Evolutionary conservation across 2,329 filamentous ascomycete genomes (phyloP).

Genomic region (Fusarium mangiferae): DNA sequence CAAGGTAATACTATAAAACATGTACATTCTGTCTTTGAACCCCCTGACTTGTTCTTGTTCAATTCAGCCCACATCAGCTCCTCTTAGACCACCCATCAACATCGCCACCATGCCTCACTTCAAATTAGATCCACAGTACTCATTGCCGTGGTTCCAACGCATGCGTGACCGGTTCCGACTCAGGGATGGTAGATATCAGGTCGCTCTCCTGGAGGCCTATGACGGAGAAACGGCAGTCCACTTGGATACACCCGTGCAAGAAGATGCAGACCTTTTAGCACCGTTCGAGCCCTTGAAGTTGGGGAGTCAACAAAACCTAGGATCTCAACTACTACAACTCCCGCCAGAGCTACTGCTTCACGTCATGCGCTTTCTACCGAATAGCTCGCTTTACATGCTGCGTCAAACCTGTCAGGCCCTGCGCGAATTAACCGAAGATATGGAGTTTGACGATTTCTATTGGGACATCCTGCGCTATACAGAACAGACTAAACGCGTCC

Average conservation of each 20-base stretch:
- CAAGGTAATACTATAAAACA: too few relatives aligned
- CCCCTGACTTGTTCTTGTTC: neutral
- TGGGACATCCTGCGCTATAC: neutral
- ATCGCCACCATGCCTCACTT: neutral
- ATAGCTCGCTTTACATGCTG: neutral
- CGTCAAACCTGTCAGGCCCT: neutral
- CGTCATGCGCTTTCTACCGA: neutral
- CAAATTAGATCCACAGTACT: neutral
- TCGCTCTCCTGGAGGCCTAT: neutral
- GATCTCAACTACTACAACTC: neutral
- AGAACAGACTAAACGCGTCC: too few relatives aligned
- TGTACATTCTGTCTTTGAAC: too few relatives aligned
- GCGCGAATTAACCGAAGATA: neutral
- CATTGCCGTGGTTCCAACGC: neutral
- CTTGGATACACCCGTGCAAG: neutral
- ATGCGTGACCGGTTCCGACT: fast-evolving
- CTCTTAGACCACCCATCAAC: neutral
- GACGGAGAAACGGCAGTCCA: fast-evolving
- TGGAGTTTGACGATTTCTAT: neutral
- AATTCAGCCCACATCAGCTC: fast-evolving
- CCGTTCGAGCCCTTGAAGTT: fast-evolving
- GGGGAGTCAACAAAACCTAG: fast-evolving
- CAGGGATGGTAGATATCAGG: neutral
- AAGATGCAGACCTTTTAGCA: fast-evolving
- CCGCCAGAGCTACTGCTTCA: neutral